Evolutionary conservation across 1,139 yeast species (phyloP).

Genomic region (Debaryomyces udenii): DNA sequence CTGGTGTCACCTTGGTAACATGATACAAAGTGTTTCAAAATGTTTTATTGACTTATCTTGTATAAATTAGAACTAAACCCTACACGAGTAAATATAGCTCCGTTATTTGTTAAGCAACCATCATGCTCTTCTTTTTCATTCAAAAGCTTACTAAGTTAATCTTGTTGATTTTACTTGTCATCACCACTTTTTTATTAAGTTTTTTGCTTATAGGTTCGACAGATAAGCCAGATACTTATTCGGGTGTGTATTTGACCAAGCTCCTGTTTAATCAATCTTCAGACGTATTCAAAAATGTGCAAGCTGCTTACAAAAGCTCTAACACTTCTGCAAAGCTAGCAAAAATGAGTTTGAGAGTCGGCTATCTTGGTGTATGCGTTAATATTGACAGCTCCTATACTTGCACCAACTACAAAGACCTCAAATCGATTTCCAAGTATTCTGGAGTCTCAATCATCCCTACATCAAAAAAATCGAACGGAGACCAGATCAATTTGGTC

Average conservation of each 20-base stretch:
- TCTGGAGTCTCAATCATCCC: conserved; percentile 29
- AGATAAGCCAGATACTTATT: conserved; percentile 38
- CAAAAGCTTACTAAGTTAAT: conserved; percentile 15
- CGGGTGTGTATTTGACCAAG: conserved; percentile 49
- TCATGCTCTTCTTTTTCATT: conserved; percentile 10
- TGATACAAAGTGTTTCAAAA: conserved; percentile 1
- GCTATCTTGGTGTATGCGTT: conserved; percentile 56
- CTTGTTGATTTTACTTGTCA: conserved; percentile 31
- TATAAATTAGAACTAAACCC: conserved; percentile 1
- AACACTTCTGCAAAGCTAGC: conserved; percentile 22
- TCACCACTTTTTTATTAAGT: conserved; percentile 45
- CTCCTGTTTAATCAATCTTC: conserved; percentile 49
- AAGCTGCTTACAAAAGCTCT: conserved; percentile 30
- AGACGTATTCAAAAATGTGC: conserved; percentile 37
- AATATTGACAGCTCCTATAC: conserved; percentile 26
- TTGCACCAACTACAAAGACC: conserved; percentile 36
- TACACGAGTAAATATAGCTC: not conserved
- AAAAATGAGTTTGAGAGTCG: conserved; percentile 45
- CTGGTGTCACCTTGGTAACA: too few species aligned
- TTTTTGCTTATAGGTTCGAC: conserved; percentile 59
- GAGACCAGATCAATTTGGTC: conserved; percentile 40
- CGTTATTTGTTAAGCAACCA: not conserved
- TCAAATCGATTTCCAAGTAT: conserved; percentile 23
- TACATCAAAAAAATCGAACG: conserved; percentile 24
- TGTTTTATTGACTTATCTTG: conserved; percentile 1